Percentiles rank a stretch among this genome's conserved stretches.
These are phyloP conservation scores for Takashimella tepidaria DNA, from an alignment of 1,284 basidiomycete genomes.

Conservation along the genomic window DNA sequence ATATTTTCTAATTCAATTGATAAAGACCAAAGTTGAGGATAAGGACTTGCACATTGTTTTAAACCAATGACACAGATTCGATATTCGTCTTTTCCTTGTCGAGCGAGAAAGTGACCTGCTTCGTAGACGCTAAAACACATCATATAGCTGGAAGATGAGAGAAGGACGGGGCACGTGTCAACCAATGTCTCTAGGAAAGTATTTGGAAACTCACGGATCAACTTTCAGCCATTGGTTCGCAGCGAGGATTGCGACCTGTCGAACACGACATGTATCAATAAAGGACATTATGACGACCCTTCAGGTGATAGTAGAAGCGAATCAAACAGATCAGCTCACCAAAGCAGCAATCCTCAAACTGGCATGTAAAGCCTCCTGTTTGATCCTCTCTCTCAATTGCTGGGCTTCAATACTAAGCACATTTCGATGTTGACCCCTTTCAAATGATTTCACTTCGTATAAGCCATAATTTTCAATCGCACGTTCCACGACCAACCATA, in stretches of 20 bases:
- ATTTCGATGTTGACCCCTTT: conserved; percentile 3
- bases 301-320: not conserved
- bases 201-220: conserved; percentile 50
- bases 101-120: conserved; percentile 73
- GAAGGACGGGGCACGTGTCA: too few species aligned
- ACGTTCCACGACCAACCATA: conserved; percentile 57
- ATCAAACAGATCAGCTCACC: too few species aligned
- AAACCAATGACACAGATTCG: conserved; percentile 74
- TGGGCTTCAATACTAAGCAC: conserved; percentile 54
- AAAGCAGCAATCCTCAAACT: conserved; percentile 73
- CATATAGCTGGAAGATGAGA: conserved; percentile 50
- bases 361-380: conserved; percentile 73
- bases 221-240: conserved; percentile 68
- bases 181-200: not conserved
- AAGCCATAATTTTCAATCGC: conserved; percentile 74
- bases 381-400: conserved; percentile 60
- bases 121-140: conserved; percentile 79
- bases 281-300: too few species aligned
- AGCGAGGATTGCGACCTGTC: conserved; percentile 68
- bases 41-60: conserved; percentile 65
- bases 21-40: conserved; percentile 73
- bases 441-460: conserved; percentile 51
- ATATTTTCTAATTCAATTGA: conserved; percentile 54
- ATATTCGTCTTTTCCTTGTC: conserved; percentile 73
- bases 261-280: too few species aligned